Evolutionary conservation across 495 filamentous ascomycete genomes (phyloP).

Genomic region (Annulohypoxylon stygium): DNA sequence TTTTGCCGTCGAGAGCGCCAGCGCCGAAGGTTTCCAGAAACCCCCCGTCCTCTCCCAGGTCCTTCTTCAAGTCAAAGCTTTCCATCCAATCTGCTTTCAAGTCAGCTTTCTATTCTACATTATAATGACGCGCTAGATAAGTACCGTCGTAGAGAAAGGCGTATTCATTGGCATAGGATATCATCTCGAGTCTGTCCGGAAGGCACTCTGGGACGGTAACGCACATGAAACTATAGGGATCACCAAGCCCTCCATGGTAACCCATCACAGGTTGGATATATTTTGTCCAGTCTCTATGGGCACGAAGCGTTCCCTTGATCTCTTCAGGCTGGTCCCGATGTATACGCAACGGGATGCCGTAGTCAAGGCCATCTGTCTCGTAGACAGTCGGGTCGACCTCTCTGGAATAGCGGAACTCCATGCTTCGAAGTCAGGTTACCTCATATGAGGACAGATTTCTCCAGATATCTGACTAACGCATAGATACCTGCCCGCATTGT

Average conservation of each 20-base stretch:
- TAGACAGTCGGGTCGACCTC: constrained; percentile 2
- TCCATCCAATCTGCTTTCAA: constrained; percentile 9
- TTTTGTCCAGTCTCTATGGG: constrained; percentile 9
- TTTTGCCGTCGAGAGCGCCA: background rate
- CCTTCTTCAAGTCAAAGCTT: constrained; percentile 10
- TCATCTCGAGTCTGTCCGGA: constrained; percentile 15
- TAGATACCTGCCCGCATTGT: background rate
- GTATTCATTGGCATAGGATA: constrained; percentile 15
- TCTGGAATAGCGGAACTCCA: constrained; percentile 15
- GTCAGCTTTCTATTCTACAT: background rate
- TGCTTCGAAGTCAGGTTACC: background rate
- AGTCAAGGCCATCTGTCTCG: constrained; percentile 12
- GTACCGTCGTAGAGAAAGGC: constrained; percentile 18
- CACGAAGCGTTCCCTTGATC: constrained; percentile 7
- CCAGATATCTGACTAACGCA: background rate
- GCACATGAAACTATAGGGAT: constrained; percentile 8
- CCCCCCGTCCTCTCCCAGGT: background rate
- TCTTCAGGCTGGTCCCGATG: constrained; percentile 3
- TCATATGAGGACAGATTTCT: background rate
- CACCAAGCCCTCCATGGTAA: background rate
- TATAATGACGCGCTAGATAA: background rate
- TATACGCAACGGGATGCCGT: constrained; percentile 4
- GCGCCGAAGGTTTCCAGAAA: constrained; percentile 10
- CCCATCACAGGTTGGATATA: constrained; percentile 2
- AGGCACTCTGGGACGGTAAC: constrained; percentile 11